A percentile compares a stretch with the other conserved stretches of the same genome.
Conservation (phyloP, 1,139 yeast species). For the Hyphopichia pseudoburtonii region DNA sequence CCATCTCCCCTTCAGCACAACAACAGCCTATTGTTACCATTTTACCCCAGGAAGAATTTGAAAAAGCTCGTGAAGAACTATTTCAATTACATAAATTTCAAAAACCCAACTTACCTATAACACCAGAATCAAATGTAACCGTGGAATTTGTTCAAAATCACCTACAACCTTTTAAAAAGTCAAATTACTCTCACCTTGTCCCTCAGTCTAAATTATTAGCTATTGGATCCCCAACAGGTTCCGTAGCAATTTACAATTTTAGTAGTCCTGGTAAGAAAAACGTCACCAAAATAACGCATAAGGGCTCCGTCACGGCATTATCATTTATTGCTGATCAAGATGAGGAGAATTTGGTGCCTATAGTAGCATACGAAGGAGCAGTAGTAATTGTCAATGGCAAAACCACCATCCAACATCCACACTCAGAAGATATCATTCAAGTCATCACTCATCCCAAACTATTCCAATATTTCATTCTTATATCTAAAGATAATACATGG, state of each 20-base stretch:
- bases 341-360: constrained; percentile 13
- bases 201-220: constrained; percentile 13
- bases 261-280: constrained; percentile 9
- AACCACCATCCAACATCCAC: constrained; percentile 9
- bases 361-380: constrained; percentile 19
- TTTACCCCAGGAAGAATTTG: constrained; percentile 26
- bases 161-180: constrained; percentile 17
- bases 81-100: constrained; percentile 44
- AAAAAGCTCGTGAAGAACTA: constrained; percentile 35
- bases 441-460: constrained; percentile 37
- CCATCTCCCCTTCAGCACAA: too few relatives aligned
- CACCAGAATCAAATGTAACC: constrained; percentile 14
- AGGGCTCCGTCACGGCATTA: constrained; percentile 17
- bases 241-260: constrained; percentile 18
- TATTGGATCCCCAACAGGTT: constrained; percentile 23
- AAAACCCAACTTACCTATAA: constrained; percentile 34
- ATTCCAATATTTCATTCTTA: constrained; percentile 24
- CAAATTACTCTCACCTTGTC: constrained; percentile 13
- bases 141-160: constrained; percentile 9
- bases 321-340: constrained; percentile 10
- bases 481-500: constrained; percentile 30
- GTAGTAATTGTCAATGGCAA: constrained; percentile 14
- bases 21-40: constrained; percentile 5
- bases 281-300: constrained; percentile 11
- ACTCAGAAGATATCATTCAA: constrained; percentile 15